Evolutionary conservation across 371 early-diverging fungal species (phyloP).

Genomic region (Lichtheimia ramosa): DNA sequence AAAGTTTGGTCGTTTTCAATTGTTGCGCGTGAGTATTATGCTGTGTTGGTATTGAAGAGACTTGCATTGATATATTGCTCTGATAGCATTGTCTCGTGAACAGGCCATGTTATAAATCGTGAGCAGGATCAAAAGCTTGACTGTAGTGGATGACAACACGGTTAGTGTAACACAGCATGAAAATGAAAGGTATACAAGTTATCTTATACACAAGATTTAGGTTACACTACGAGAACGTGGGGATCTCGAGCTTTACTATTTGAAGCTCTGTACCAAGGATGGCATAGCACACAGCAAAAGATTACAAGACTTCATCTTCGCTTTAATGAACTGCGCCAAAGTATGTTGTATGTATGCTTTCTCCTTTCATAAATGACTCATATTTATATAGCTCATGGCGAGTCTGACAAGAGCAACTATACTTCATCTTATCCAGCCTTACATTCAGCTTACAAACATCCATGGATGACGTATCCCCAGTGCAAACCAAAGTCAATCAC

Average conservation of each 20-base stretch:
- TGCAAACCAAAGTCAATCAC: too few relatives aligned
- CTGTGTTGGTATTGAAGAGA: slow-evolving; percentile 17
- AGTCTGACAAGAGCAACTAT: slow-evolving; percentile 50
- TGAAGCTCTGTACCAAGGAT: slow-evolving; percentile 47
- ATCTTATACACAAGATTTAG: slow-evolving; percentile 1
- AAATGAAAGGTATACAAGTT: not conserved
- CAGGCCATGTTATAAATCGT: slow-evolving; percentile 26
- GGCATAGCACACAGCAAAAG: slow-evolving; percentile 32
- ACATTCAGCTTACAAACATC: slow-evolving; percentile 6
- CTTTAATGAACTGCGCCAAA: slow-evolving; percentile 50
- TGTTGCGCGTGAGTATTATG: slow-evolving; percentile 8
- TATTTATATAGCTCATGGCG: slow-evolving; percentile 47
- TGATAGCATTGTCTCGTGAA: slow-evolving; percentile 23
- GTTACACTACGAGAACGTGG: slow-evolving; percentile 53
- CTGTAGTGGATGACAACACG: slow-evolving; percentile 40
- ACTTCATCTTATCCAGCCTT: slow-evolving; percentile 52
- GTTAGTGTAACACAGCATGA: slow-evolving; percentile 15
- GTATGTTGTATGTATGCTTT: slow-evolving; percentile 23
- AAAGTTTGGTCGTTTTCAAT: slow-evolving; percentile 47
- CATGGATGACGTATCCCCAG: too few relatives aligned
- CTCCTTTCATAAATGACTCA: not conserved
- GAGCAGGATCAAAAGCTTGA: slow-evolving; percentile 32
- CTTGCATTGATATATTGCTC: not conserved
- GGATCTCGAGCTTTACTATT: slow-evolving; percentile 79
- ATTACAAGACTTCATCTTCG: slow-evolving; percentile 57